These are phyloP conservation scores for Russula brevipes DNA, from an alignment of 768 basidiomycete species.

Conservation along the genomic window DNA sequence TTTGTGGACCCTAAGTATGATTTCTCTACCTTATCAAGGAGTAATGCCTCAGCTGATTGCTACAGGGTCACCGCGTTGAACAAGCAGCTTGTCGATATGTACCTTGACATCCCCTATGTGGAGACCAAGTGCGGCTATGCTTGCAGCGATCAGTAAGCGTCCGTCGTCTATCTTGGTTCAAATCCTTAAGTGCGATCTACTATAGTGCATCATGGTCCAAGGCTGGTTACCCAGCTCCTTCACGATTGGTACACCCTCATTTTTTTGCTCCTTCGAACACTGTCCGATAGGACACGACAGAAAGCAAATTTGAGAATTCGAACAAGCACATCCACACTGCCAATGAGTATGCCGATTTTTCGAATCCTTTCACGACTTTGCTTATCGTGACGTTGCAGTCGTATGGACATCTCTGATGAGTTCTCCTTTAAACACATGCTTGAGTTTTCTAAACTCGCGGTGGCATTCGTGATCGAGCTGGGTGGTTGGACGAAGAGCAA, in stretches of 20 bases:
- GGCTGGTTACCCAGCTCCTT: slow-evolving; percentile 84
- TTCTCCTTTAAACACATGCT: slow-evolving; percentile 90
- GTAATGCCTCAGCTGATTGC: slow-evolving; percentile 2
- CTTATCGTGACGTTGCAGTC: slow-evolving; percentile 41
- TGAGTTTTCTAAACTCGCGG: slow-evolving; percentile 54
- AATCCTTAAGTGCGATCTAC: slow-evolving; percentile 28
- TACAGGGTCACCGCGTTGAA: slow-evolving; percentile 75
- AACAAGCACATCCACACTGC: slow-evolving; percentile 80
- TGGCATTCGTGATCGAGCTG: slow-evolving; percentile 49
- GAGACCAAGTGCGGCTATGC: slow-evolving; percentile 92
- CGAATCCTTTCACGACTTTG: slow-evolving; percentile 8
- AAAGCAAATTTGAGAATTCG: slow-evolving; percentile 69
- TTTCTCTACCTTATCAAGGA: slow-evolving; percentile 7
- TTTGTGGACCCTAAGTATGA: slow-evolving; percentile 61
- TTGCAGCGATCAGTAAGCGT: slow-evolving; percentile 81
- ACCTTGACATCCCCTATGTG: slow-evolving; percentile 80
- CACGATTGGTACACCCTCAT: slow-evolving; percentile 57
- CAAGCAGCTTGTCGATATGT: slow-evolving; percentile 66
- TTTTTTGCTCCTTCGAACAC: background rate
- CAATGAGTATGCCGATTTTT: slow-evolving; percentile 59
- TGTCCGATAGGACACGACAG: slow-evolving; percentile 29
- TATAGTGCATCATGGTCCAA: slow-evolving; percentile 75
- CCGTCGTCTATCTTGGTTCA: slow-evolving; percentile 27
- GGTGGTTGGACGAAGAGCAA: slow-evolving; percentile 39
- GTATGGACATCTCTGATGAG: slow-evolving; percentile 79